These are phyloP conservation scores for Chloroidium sp. DNA, from an alignment of 163 green algal genomes.

Conservation along the genomic window DNA sequence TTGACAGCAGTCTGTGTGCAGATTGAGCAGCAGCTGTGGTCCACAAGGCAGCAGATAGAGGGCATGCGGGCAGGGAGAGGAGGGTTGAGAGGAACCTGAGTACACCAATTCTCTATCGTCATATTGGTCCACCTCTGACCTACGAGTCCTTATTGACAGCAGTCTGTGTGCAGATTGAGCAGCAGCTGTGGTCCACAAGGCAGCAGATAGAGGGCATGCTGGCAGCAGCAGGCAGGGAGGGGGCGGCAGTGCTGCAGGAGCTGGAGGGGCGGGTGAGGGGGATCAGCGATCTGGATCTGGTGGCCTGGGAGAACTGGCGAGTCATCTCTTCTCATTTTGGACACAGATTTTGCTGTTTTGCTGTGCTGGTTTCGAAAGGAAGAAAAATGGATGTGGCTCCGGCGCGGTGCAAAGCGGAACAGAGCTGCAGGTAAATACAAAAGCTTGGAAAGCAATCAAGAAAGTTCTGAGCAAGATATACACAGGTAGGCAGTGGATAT, in stretches of 20 bases:
- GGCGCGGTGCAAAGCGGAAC: too few relatives aligned
- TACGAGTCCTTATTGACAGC: too few relatives aligned
- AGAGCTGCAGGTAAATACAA: too few relatives aligned
- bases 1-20: too few relatives aligned
- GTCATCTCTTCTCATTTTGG: neutral
- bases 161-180: neutral
- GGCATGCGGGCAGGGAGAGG: neutral
- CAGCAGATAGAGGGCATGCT: neutral
- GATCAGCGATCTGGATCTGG: neutral
- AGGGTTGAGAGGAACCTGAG: neutral
- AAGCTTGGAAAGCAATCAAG: too few relatives aligned
- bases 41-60: neutral
- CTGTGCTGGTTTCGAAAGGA: too few relatives aligned
- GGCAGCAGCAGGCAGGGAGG: constrained; percentile 1
- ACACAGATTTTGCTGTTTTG: neutral
- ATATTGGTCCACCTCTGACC: too few relatives aligned
- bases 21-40: neutral
- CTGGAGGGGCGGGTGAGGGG: constrained; percentile 2
- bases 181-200: neutral
- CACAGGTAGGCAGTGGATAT: too few relatives aligned
- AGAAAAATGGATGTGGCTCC: too few relatives aligned
- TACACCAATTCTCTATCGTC: too few relatives aligned
- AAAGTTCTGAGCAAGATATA: too few relatives aligned
- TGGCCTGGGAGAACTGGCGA: neutral
- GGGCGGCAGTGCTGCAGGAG: neutral